Conservation (phyloP, 1,139 yeast genomes). For the Debaryomyces coudertii region DNA sequence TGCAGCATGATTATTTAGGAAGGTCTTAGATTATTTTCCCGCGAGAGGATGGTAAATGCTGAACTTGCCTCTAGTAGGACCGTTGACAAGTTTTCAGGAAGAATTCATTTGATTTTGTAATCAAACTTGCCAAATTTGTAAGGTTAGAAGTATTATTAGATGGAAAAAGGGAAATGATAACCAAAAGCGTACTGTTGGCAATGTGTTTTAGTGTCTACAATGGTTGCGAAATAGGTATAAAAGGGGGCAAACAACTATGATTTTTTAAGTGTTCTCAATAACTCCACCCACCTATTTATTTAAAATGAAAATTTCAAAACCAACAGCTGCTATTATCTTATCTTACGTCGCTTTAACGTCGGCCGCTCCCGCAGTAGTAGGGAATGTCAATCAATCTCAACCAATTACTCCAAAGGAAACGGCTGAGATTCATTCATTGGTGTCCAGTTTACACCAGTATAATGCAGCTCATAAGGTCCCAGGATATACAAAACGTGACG, state of each 20-base stretch:
- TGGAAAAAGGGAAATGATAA: not conserved
- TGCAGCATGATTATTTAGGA: not conserved
- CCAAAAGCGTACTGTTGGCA: not conserved
- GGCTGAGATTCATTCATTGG: conserved; percentile 12
- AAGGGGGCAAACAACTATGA: not conserved
- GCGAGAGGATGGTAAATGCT: not conserved
- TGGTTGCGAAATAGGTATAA: conserved; percentile 1
- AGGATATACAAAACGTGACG: conserved; percentile 8
- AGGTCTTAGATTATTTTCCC: not conserved
- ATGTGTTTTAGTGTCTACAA: not conserved
- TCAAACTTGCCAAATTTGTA: not conserved
- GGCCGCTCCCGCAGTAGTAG: conserved; percentile 12
- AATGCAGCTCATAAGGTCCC: conserved; percentile 11
- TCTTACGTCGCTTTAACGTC: conserved; percentile 15
- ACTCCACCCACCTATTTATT: not conserved
- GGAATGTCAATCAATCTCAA: not conserved
- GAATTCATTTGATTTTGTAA: not conserved
- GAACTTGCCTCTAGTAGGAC: not conserved
- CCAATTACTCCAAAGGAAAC: conserved; percentile 1
- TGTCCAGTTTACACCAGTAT: conserved; percentile 14
- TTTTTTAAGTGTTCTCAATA: not conserved
- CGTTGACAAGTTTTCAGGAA: not conserved
- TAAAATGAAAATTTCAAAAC: conserved; percentile 16
- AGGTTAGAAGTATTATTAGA: not conserved
- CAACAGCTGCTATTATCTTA: conserved; percentile 15